Evolutionary conservation across 2,329 filamentous ascomycete genomes (phyloP).

Genomic region (Fusarium sublunatum): DNA sequence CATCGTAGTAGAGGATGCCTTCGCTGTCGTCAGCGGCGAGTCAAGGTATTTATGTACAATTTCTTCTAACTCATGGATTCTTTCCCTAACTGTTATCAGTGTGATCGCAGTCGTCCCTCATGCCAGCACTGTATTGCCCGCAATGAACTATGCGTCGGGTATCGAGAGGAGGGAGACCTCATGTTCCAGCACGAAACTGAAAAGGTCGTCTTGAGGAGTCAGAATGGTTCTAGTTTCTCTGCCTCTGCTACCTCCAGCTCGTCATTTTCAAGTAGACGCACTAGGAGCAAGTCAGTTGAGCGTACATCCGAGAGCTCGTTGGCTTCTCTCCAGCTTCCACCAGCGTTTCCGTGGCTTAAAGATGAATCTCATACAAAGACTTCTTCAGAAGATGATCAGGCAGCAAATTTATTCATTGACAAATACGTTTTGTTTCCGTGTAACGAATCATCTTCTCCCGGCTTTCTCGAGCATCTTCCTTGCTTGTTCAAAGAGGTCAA

Average conservation of each 20-base stretch:
- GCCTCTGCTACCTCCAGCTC: too few relatives aligned
- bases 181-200: constrained; percentile 53
- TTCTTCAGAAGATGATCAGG: constrained; percentile 43
- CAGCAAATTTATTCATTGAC: constrained; percentile 51
- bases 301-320: constrained; percentile 4
- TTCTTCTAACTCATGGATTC: background rate
- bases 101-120: constrained; percentile 50
- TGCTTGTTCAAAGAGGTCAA: constrained; percentile 54
- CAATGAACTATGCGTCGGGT: constrained; percentile 53
- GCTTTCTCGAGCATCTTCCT: constrained; percentile 55
- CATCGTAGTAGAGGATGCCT: constrained; percentile 50
- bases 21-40: constrained; percentile 48
- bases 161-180: constrained; percentile 53
- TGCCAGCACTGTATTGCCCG: constrained; percentile 54
- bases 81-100: constrained; percentile 27
- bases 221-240: constrained; percentile 22
- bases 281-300: constrained; percentile 33
- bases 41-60: constrained; percentile 35
- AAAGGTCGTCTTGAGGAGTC: constrained; percentile 43
- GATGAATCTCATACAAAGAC: background rate
- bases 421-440: constrained; percentile 55
- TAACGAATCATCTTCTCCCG: constrained; percentile 50
- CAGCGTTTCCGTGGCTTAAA: constrained; percentile 45
- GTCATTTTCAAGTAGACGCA: constrained; percentile 9
- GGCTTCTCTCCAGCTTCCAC: constrained; percentile 1